Percentiles rank a stretch among this genome's conserved stretches.
Conservation (phyloP, 805 yeast genomes). For the Nakazawaea siamensis region DNA sequence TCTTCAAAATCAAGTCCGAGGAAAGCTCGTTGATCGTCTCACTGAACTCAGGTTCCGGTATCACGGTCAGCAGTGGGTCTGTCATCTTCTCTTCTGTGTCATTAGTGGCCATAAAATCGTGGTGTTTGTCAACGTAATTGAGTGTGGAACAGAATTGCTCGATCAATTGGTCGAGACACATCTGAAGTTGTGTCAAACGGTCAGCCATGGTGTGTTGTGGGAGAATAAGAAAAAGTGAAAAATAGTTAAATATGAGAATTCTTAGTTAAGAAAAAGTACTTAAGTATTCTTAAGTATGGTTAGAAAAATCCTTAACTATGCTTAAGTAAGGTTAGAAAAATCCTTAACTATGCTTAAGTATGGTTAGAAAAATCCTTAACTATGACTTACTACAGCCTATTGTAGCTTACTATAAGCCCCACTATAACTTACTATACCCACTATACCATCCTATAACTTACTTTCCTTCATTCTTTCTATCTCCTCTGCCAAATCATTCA, state of each 20-base stretch:
- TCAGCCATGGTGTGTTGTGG: constrained; percentile 75
- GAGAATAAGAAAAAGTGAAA: too few species aligned
- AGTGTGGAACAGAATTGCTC: constrained; percentile 77
- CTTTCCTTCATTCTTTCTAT: constrained; percentile 2
- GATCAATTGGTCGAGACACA: constrained; percentile 74
- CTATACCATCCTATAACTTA: too few species aligned
- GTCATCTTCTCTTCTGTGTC: constrained; percentile 47
- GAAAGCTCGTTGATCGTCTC: constrained; percentile 68
- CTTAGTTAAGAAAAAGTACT: too few species aligned
- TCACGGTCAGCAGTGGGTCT: constrained; percentile 56
- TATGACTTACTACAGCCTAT: too few species aligned
- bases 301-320: too few species aligned
- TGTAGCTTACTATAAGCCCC: too few species aligned
- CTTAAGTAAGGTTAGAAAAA: too few species aligned
- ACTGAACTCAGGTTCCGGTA: constrained; percentile 24
- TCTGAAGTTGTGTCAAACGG: constrained; percentile 81
- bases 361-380: too few species aligned
- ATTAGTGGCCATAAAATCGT: constrained; percentile 42
- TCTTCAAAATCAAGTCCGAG: constrained; percentile 75
- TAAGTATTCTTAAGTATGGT: too few species aligned
- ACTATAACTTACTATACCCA: too few species aligned
- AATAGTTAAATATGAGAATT: too few species aligned
- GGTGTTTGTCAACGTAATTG: constrained; percentile 73
- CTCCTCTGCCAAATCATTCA: constrained; percentile 4
- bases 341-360: too few species aligned